Base-by-base conservation (phyloP, 176 grass and related monocot species). In the Musa beccarii region DNA sequence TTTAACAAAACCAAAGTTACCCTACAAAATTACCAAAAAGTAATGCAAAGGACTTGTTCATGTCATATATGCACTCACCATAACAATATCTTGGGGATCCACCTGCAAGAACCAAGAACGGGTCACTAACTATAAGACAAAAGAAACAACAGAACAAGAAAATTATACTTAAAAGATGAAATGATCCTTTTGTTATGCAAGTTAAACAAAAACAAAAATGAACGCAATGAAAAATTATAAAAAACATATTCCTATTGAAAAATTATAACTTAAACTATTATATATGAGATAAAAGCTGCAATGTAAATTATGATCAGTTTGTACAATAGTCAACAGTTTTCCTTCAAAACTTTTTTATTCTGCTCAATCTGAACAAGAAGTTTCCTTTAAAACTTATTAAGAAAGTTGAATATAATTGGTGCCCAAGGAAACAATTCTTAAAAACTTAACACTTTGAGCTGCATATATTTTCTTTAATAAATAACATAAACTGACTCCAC, bases 11-110 rank as follows among this genome's bases (percentile, higher is more conserved):
- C 2, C 9, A 19, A 52, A 70, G 9, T 50, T 20, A 2, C 1
- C 51, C 20, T 8, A 8, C 17, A 49, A 70, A 43, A 51, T 4
- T 51, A 3, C 16, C 34, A 52, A 21, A 70, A 10, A 10, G 49
- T 8, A 70, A 21, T 10, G 43, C 12, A 70, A 68, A 68, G 34
- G 19, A n/a, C 14, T 13, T 3, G 0, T 15, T 66, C 66, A 69
- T 23, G 16, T 15, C 23, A 55, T 67, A 70, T 59, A 51, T 34
- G 19, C 74, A 79, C 87, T 69, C 85, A 98, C 94, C 94, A 91
- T 93, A 54, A 98, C 94, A 84, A 98, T 87, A 81, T 98, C 94
- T 84, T 93, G 94, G 26, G 94, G 94, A 83, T 98, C 94, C 43
- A 98, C 90, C 94, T 98, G 84, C 79, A 87, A 66, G 84, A 87